Evolutionary conservation across 2,329 filamentous ascomycete species (phyloP), one percentile per base, ranked within the genome.

Genomic region (Fusarium guadeloupense): DNA sequence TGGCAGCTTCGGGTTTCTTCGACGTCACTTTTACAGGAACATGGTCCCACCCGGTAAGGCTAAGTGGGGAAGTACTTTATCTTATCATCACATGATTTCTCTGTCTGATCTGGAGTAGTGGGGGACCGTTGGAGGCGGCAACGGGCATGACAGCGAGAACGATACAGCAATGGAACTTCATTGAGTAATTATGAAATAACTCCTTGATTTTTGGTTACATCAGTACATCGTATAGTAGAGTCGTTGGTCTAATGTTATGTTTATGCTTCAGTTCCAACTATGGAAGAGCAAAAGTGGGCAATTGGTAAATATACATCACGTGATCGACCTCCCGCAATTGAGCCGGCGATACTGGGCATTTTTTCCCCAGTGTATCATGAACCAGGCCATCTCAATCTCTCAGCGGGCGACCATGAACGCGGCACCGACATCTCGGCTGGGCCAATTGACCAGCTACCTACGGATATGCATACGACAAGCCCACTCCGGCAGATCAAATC

Each of bases 401-500:
- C 59, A 68, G 59, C 60, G 56, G 54, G 64, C 61, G 51, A 74
- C 70, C 62, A 77, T 81, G 74, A 78, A 77, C 64, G 67, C 74
- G 67, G 71, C 69, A 68, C 60, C 71, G 37, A 61, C 66, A 47
- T 68, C 72, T 48, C 70, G 72, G 39, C 63, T 81, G 58, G 75
- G 74, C 70, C 78, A 75, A 71, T 74, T 83, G 70, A 76, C 79
- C 23, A 74, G 75, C 57, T 68, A 80, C 43, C 69, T 78, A 33
- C 71, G 76, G 64, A 75, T 75, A 60, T 79, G 75, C 64, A 67
- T 80, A 62, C 80, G 81, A 53, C 71, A 77, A 53, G 75, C 68
- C 21, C 71, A 74, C 45, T 68, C 66, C 13, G 59, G 58, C 21
- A 58, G 63, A 47, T 54, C 62, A 37, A 66, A 67, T 53, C 54